Conservation (phyloP, 2,329 filamentous ascomycete genomes). For the Exophiala alcalophila region DNA sequence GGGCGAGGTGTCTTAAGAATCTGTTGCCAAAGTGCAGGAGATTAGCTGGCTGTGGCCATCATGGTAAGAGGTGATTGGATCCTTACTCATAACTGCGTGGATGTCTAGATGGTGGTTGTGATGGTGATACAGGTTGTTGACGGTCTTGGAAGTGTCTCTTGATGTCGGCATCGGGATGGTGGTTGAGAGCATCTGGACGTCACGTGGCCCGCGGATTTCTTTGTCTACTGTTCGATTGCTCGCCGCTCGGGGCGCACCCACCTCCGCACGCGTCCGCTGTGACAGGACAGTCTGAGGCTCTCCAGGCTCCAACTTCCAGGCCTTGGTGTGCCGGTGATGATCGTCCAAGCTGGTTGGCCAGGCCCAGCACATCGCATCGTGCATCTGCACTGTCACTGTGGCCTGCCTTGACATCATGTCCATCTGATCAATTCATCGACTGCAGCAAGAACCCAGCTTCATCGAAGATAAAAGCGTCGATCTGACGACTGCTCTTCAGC, state of each 20-base stretch:
- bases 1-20: not conserved
- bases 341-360: too few relatives aligned
- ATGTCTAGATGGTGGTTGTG: constrained; percentile 1
- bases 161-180: not conserved
- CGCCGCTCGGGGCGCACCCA: too few relatives aligned
- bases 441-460: constrained; percentile 5
- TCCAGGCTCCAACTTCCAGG: too few relatives aligned
- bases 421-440: constrained; percentile 1
- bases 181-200: too few relatives aligned
- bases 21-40: not conserved
- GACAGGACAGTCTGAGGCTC: too few relatives aligned
- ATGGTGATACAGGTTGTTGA: not conserved
- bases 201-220: too few relatives aligned
- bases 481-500: constrained; percentile 2
- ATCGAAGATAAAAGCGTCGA: constrained; percentile 7
- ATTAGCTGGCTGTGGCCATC: not conserved
- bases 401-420: constrained; percentile 9
- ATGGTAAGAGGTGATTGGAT: not conserved
- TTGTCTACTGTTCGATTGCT: too few relatives aligned
- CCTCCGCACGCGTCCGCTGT: too few relatives aligned
- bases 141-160: not conserved
- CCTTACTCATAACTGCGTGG: not conserved
- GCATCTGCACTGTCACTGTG: too few relatives aligned
- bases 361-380: too few relatives aligned
- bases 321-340: too few relatives aligned